These are phyloP conservation scores for Obba rivulosa DNA, from an alignment of 768 basidiomycete genomes.

Conservation along the genomic window DNA sequence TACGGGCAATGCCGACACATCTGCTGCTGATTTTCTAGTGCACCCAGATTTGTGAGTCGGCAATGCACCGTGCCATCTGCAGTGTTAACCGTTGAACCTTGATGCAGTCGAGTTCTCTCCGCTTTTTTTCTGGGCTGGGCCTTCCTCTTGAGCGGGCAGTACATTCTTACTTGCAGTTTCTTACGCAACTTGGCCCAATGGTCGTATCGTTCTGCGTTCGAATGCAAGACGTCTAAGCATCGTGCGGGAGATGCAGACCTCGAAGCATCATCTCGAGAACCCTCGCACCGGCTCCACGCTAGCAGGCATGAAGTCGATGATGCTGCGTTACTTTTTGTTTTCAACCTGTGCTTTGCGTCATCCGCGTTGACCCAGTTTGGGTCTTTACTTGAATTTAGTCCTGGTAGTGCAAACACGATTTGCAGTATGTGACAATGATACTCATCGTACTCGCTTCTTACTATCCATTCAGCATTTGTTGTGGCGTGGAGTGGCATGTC, in stretches of 20 bases:
- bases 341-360: constrained; percentile 23
- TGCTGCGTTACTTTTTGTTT: constrained; percentile 18
- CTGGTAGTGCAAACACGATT: constrained; percentile 5
- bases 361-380: constrained; percentile 21
- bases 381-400: constrained; percentile 16
- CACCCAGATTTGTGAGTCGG: constrained; percentile 30
- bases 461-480: background rate
- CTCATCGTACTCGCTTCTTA: too few species aligned
- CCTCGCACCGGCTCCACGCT: background rate
- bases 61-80: background rate
- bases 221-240: background rate
- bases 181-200: constrained; percentile 8
- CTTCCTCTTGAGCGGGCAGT: constrained; percentile 28
- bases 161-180: constrained; percentile 20
- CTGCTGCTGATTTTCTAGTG: constrained; percentile 20
- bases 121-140: constrained; percentile 39
- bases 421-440: constrained; percentile 8
- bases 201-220: background rate
- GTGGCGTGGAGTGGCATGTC: constrained; percentile 36
- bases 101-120: constrained; percentile 30
- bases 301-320: constrained; percentile 9
- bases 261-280: too few species aligned
- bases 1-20: constrained; percentile 5
- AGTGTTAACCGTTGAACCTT: background rate
- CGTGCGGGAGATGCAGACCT: background rate